phyloP scores from a whole-genome alignment of 108 stramenopile genomes.

The Phaeodactylum tricornutum region DNA sequence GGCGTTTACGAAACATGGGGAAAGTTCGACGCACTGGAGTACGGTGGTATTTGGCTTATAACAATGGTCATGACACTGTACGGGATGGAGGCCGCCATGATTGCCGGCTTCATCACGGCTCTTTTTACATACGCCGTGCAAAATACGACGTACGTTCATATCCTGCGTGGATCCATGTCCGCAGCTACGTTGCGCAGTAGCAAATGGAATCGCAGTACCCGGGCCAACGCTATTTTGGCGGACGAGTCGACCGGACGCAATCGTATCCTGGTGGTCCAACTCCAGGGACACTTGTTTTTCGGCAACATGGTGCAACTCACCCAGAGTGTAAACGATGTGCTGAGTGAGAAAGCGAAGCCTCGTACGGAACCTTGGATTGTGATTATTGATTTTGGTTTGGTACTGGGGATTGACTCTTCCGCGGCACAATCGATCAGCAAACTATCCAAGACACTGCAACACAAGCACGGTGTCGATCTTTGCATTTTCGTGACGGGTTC shows the following conservation, averaged over 20 bases:
- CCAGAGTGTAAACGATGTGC: slow-evolving; percentile 32
- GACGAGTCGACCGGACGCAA: slow-evolving; percentile 26
- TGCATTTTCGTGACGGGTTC: slow-evolving; percentile 48
- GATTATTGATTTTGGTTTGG: slow-evolving; percentile 54
- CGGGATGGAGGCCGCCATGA: slow-evolving; percentile 63
- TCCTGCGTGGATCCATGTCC: slow-evolving; percentile 54
- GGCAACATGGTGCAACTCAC: slow-evolving; percentile 50
- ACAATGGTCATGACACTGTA: slow-evolving; percentile 50
- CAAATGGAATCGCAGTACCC: slow-evolving; percentile 27
- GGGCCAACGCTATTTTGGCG: slow-evolving; percentile 38
- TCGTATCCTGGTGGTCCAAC: slow-evolving; percentile 44
- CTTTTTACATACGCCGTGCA: slow-evolving; percentile 52
- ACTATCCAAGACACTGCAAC: slow-evolving; percentile 31
- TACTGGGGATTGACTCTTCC: slow-evolving; percentile 58
- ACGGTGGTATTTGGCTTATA: slow-evolving; percentile 60
- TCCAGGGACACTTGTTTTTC: slow-evolving; percentile 66
- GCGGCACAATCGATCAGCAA: slow-evolving; percentile 61
- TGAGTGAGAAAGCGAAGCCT: slow-evolving; percentile 11
- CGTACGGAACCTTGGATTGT: slow-evolving; percentile 26
- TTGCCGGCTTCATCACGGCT: slow-evolving; percentile 51
- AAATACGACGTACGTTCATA: slow-evolving; percentile 38
- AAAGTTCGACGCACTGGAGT: slow-evolving; percentile 56
- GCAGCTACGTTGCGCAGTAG: slow-evolving; percentile 50
- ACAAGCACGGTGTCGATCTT: slow-evolving; percentile 26
- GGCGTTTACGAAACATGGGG: slow-evolving; percentile 61